Conservation (phyloP, 768 basidiomycete species). For the Collybia sordida region DNA sequence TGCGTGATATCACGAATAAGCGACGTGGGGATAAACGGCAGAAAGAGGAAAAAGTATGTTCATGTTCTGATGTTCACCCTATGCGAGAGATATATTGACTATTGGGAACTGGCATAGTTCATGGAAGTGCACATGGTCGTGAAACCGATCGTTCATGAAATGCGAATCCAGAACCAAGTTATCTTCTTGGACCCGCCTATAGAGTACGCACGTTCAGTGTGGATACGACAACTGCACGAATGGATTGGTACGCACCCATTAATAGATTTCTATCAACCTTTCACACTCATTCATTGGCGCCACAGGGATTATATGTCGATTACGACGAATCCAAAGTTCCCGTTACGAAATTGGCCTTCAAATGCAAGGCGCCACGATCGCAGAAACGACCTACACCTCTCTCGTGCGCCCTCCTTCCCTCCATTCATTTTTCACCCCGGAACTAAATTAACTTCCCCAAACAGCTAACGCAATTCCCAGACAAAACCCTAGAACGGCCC, state of each 20-base stretch:
- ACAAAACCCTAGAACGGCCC: slow-evolving; percentile 74
- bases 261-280: no score
- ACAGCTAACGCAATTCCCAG: slow-evolving; percentile 74
- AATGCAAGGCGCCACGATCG: slow-evolving; percentile 66
- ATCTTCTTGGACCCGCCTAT: slow-evolving; percentile 98
- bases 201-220: slow-evolving; percentile 87
- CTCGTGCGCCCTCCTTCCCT: slow-evolving; percentile 50
- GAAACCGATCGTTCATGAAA: slow-evolving; percentile 90
- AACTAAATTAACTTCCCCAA: background rate
- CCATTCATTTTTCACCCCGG: background rate
- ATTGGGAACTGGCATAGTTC: slow-evolving; percentile 38
- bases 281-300: background rate
- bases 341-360: slow-evolving; percentile 96
- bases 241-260: slow-evolving; percentile 63
- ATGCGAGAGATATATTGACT: background rate
- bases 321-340: slow-evolving; percentile 89
- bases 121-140: slow-evolving; percentile 73
- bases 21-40: slow-evolving; percentile 66
- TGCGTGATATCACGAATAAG: slow-evolving; percentile 61
- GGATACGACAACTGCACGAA: slow-evolving; percentile 87
- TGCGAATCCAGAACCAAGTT: slow-evolving; percentile 97
- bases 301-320: slow-evolving; percentile 80
- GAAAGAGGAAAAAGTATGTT: slow-evolving; percentile 76
- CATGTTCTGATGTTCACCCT: background rate
- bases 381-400: slow-evolving; percentile 80